Evolutionary conservation across 768 basidiomycete species (phyloP).

Genomic region (Pleurotus djamor): DNA sequence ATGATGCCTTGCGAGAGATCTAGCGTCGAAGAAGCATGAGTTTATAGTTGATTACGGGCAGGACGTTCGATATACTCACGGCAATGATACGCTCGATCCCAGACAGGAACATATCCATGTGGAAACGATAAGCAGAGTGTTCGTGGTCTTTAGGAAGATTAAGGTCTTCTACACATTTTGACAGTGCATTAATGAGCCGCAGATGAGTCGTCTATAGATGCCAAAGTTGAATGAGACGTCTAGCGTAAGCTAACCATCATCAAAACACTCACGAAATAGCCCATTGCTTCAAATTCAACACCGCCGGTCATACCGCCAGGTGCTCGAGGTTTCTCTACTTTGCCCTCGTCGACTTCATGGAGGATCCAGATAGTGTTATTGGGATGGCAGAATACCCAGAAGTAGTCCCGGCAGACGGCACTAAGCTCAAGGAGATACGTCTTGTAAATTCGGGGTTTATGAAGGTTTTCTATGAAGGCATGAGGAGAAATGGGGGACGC

Average conservation of each 20-base stretch:
- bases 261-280: conserved; percentile 77
- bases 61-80: conserved; percentile 42
- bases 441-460: conserved; percentile 74
- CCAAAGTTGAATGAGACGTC: background rate
- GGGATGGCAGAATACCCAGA: conserved; percentile 97
- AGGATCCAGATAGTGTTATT: conserved; percentile 91
- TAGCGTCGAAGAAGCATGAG: conserved; percentile 22
- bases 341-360: conserved; percentile 76
- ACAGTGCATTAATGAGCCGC: conserved; percentile 80
- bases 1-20: conserved; percentile 95
- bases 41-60: background rate
- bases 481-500: conserved; percentile 66
- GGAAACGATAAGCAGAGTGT: conserved; percentile 79
- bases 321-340: conserved; percentile 87
- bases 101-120: conserved; percentile 84
- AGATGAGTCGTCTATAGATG: conserved; percentile 77
- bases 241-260: background rate
- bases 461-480: conserved; percentile 75
- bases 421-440: conserved; percentile 80
- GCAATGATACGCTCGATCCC: conserved; percentile 90
- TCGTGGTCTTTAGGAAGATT: conserved; percentile 67
- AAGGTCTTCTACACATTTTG: conserved; percentile 61
- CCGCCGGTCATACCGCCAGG: conserved; percentile 99
- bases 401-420: conserved; percentile 91
- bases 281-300: conserved; percentile 97